phyloP scores from a whole-genome alignment of 805 yeast genomes.

The Ogataea chonburiensis region DNA sequence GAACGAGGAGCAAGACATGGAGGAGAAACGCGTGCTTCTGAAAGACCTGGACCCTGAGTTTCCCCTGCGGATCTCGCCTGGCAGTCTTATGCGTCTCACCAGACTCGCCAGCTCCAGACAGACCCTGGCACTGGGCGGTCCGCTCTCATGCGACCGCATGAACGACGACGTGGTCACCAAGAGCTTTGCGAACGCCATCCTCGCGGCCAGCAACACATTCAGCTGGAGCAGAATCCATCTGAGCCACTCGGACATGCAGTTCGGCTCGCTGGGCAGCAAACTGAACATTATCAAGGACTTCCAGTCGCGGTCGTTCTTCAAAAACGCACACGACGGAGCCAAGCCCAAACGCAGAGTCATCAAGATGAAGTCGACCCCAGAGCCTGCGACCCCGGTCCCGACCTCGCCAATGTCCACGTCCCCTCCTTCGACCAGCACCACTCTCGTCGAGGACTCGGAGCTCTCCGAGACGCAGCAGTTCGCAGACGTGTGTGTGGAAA shows the following conservation, averaged over 20 bases:
- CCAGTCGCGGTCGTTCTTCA: conserved; percentile 43
- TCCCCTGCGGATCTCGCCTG: conserved; percentile 59
- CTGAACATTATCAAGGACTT: conserved; percentile 43
- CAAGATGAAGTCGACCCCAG: conserved; percentile 24
- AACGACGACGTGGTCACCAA: conserved; percentile 35
- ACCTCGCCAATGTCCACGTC: no score
- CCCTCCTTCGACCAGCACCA: conserved; percentile 6
- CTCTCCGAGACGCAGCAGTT: not conserved
- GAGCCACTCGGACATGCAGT: conserved; percentile 29
- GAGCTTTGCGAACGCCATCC: conserved; percentile 32
- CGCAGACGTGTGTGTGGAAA: no score
- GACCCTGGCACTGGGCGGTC: conserved; percentile 64
- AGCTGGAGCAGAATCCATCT: conserved; percentile 35
- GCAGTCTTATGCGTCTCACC: conserved; percentile 64
- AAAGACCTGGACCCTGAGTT: conserved; percentile 53
- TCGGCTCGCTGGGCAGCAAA: conserved; percentile 37
- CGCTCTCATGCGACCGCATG: conserved; percentile 34
- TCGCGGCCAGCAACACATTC: conserved; percentile 28
- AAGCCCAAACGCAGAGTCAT: conserved; percentile 33
- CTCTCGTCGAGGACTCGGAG: conserved; percentile 7
- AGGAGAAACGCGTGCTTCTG: conserved; percentile 42
- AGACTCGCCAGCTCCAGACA: conserved; percentile 73
- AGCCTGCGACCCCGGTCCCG: conserved; percentile 12
- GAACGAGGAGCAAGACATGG: conserved; percentile 31
- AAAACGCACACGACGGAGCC: conserved; percentile 27